Conservation (phyloP, 1,284 basidiomycete species). For the Austroboletus rostrupii region DNA sequence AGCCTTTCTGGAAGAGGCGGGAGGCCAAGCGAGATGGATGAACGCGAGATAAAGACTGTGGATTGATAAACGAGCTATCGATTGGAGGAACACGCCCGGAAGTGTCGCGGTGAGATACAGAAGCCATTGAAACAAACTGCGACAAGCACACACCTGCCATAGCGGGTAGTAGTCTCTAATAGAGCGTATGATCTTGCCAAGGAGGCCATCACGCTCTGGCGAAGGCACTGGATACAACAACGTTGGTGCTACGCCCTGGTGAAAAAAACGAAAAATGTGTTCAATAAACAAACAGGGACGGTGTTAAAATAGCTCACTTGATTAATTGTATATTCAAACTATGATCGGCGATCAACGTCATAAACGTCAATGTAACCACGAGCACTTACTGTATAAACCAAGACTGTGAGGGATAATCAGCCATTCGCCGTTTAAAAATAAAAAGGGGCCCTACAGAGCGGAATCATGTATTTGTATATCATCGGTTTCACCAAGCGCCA, state of each 20-base stretch:
- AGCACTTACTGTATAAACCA: slow-evolving; percentile 69
- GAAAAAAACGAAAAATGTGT: not conserved
- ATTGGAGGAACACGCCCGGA: slow-evolving; percentile 5
- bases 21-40: slow-evolving; percentile 83
- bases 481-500: slow-evolving; percentile 72
- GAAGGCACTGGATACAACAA: slow-evolving; percentile 85
- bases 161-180: slow-evolving; percentile 94
- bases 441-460: slow-evolving; percentile 54
- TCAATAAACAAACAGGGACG: not conserved
- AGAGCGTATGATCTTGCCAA: slow-evolving; percentile 77
- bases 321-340: slow-evolving; percentile 94
- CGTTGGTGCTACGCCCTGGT: slow-evolving; percentile 87
- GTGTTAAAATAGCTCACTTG: slow-evolving; percentile 51
- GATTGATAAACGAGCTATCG: slow-evolving; percentile 78
- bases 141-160: slow-evolving; percentile 64
- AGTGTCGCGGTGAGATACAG: slow-evolving; percentile 15
- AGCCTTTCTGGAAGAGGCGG: slow-evolving; percentile 74
- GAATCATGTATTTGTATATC: slow-evolving; percentile 75
- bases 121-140: not conserved
- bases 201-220: slow-evolving; percentile 51
- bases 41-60: slow-evolving; percentile 94
- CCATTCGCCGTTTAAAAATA: not conserved
- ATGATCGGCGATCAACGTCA: slow-evolving; percentile 10
- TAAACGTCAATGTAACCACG: no score
- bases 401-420: slow-evolving; percentile 43